Evolutionary conservation across 1,139 yeast genomes (phyloP), one percentile per base, ranked within the genome.

Genomic region (Zygosaccharomyces sapae): DNA sequence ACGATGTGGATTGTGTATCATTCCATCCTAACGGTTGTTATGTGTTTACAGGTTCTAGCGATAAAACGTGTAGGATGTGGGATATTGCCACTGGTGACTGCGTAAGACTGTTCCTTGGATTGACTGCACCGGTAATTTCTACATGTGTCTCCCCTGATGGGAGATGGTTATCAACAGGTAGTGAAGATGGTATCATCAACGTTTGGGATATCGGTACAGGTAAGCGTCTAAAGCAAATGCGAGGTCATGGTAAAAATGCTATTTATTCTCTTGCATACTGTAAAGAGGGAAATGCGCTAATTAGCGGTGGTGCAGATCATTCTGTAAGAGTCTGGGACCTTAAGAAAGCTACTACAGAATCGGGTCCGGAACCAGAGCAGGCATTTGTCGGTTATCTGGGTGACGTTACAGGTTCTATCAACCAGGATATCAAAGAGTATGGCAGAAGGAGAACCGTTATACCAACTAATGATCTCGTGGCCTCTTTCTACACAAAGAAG

Each of bases 21-120:
- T 94, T 92, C 76, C 98, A 94, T 70, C 98, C 98, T 19, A 94
- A 94, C 65, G 89, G 96, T 16, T 85, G 90, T 43, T 92, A 94
- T 63, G 83, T 92, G 5, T 83, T 92, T 58, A 90, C 98, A 0
- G 98, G 98, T 1, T 88, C 96, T 4, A 81, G 92, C 51, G 99
- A 94, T 69, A 87, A 88, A 70, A 88, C 97, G 0, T 85, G 95
- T 62, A 76, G 98, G 56, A 87, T 94, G 97, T 94, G 99, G 99
- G 98, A 94, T 67, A 81, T 94, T 30, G 80, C 83, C 43, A 79
- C 83, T 38, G 99, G 98, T 34, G 83, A 80, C 56, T 82, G 95
- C 38, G 97, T 90, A 12, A 79, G 98, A 54, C 82, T 92, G n/a
- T 92, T 94, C 65, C 80, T 88, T 68, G 97, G 97, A 1, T 97